Evolutionary conservation across 345 rosid species (phyloP).

Genomic region (Dipteronia sinensis): DNA sequence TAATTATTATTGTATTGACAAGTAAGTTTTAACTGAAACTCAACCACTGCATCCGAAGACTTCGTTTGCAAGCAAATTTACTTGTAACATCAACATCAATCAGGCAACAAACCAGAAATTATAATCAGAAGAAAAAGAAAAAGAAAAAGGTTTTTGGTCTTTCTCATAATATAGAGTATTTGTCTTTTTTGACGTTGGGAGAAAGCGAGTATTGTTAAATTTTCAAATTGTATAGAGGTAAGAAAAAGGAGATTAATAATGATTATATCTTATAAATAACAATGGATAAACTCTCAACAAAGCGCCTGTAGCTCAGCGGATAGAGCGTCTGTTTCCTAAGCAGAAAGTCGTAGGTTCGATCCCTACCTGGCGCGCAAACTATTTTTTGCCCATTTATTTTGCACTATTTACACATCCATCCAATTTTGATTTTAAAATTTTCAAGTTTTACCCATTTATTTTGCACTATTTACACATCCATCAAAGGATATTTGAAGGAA

Average conservation of each 20-base stretch:
- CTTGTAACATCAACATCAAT: constrained; percentile 5
- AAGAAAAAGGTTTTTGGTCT: background rate
- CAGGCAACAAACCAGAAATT: background rate
- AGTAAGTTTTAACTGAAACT: background rate
- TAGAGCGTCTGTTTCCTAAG: constrained; percentile 99
- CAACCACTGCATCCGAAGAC: constrained; percentile 8
- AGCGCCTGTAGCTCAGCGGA: constrained; percentile 99
- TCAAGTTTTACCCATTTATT: too few relatives aligned
- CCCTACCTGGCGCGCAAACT: constrained; percentile 77
- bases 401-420: too few relatives aligned
- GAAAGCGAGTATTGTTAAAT: too few relatives aligned
- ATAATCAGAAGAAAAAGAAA: background rate
- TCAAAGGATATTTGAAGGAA: background rate
- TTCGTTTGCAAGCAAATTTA: constrained; percentile 27
- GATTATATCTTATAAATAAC: too few relatives aligned
- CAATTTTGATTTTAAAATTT: background rate
- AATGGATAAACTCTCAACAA: too few relatives aligned
- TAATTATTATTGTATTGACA: background rate
- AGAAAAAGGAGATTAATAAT: too few relatives aligned
- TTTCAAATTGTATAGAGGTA: too few relatives aligned
- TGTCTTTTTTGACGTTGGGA: too few relatives aligned
- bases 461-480: too few relatives aligned
- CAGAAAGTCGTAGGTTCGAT: constrained; percentile 97
- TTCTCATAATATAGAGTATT: too few relatives aligned
- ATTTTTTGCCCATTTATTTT: background rate